A percentile compares a stretch with the other conserved stretches of the same genome.
phyloP scores from a whole-genome alignment of 371 early-diverging fungal genomes.

The Mucor sp. region DNA sequence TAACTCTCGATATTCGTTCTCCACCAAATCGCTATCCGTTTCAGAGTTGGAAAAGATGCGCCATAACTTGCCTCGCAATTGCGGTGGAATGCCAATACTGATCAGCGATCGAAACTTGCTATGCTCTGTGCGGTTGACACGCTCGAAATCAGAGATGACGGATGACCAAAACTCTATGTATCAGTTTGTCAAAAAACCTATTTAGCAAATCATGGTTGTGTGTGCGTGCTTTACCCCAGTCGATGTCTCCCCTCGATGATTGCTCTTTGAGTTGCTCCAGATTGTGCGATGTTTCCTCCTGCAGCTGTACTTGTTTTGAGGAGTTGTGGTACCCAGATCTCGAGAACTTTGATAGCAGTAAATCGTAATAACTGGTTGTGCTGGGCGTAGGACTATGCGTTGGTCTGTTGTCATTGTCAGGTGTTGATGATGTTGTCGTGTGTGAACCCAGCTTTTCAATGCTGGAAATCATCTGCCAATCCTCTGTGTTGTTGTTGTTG shows the following conservation, averaged over 20 bases:
- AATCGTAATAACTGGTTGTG: conserved; percentile 33
- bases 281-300: conserved; percentile 31
- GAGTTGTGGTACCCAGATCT: conserved; percentile 20
- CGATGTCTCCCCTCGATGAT: conserved; percentile 23
- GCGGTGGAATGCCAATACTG: conserved; percentile 74
- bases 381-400: neutral
- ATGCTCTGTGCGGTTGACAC: conserved; percentile 20
- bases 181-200: no score
- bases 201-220: neutral
- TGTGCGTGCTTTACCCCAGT: conserved; percentile 36
- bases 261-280: conserved; percentile 24
- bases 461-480: conserved; percentile 19
- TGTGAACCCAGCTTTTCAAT: conserved; percentile 1
- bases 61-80: conserved; percentile 89
- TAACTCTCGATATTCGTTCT: conserved; percentile 77
- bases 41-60: conserved; percentile 72
- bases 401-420: neutral
- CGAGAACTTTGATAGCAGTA: conserved; percentile 40
- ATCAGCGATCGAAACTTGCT: conserved; percentile 33
- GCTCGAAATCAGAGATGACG: conserved; percentile 33
- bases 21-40: conserved; percentile 66
- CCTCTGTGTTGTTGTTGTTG: neutral
- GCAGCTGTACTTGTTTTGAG: conserved; percentile 31
- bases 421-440: neutral
- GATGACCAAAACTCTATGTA: conserved; percentile 45